Conservation (phyloP, 1,284 basidiomycete species). For the Heterobasidion parviporum region DNA sequence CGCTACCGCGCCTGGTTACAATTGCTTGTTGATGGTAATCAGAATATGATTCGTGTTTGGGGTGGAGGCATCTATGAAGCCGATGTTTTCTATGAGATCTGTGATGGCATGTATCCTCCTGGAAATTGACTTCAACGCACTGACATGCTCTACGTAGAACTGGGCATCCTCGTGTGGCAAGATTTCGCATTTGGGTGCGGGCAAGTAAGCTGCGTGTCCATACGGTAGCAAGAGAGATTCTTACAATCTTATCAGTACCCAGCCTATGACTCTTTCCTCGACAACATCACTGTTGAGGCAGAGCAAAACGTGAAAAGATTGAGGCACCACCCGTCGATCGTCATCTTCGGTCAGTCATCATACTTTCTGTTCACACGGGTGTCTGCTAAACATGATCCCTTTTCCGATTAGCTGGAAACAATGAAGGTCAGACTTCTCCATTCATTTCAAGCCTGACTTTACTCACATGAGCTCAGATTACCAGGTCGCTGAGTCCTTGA, state of each 20-base stretch:
- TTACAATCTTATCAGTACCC: slow-evolving; percentile 43
- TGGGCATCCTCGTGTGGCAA: slow-evolving; percentile 79
- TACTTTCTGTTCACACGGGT: neutral
- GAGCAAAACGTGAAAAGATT: slow-evolving; percentile 68
- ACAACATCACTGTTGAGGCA: slow-evolving; percentile 60
- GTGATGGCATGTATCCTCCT: slow-evolving; percentile 44
- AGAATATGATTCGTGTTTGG: slow-evolving; percentile 83
- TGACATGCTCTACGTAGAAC: slow-evolving; percentile 23
- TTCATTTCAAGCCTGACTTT: neutral
- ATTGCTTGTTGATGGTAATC: slow-evolving; percentile 70
- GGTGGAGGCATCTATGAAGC: slow-evolving; percentile 80
- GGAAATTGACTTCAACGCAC: neutral
- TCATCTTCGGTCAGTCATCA: slow-evolving; percentile 62
- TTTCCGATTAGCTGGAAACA: slow-evolving; percentile 67
- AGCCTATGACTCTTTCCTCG: slow-evolving; percentile 64
- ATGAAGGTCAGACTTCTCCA: slow-evolving; percentile 51
- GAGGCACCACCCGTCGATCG: slow-evolving; percentile 71
- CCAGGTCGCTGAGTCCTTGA: slow-evolving; percentile 69
- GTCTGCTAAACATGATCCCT: neutral
- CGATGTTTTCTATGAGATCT: slow-evolving; percentile 72
- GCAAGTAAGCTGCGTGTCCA: slow-evolving; percentile 20
- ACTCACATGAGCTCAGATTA: slow-evolving; percentile 42
- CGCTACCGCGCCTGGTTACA: slow-evolving; percentile 65
- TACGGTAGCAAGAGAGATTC: neutral
- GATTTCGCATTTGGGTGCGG: slow-evolving; percentile 88